These are phyloP conservation scores for Aquilaria sinensis DNA, from an alignment of 345 rosid genomes.

Conservation along the genomic window DNA sequence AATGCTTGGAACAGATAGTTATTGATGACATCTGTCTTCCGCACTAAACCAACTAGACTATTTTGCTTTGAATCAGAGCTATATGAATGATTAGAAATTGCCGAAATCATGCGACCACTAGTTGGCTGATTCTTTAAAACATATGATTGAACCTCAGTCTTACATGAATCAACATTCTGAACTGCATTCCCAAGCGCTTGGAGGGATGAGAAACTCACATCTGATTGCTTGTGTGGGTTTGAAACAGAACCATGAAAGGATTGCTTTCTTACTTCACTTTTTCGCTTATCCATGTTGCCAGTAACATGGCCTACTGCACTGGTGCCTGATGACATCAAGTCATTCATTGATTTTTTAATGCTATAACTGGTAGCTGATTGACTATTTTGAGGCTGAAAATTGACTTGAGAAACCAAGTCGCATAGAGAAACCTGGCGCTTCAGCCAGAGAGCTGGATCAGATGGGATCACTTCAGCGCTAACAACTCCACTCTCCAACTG, in stretches of 20 bases:
- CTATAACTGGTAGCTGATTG: conserved; percentile 12
- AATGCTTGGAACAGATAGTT: conserved; percentile 26
- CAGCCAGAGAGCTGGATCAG: conserved; percentile 39
- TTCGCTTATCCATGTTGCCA: conserved; percentile 10
- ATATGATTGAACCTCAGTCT: conserved; percentile 26
- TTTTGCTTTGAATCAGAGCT: conserved; percentile 14
- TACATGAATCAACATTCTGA: conserved; percentile 18
- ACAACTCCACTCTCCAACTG: conserved; percentile 19
- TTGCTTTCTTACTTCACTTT: conserved; percentile 14
- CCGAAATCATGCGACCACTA: conserved; percentile 18
- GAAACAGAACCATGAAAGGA: conserved; percentile 12
- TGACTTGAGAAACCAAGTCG: conserved; percentile 19
- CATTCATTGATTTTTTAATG: conserved; percentile 29
- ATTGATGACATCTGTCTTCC: conserved; percentile 24
- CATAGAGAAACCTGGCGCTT: conserved; percentile 36
- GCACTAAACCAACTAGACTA: conserved; percentile 14
- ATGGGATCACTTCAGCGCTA: conserved; percentile 43
- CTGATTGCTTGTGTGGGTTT: conserved; percentile 12
- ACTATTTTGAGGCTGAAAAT: conserved; percentile 14
- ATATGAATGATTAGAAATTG: conserved; percentile 14
- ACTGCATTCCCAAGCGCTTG: conserved; percentile 10
- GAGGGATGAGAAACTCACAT: conserved; percentile 12
- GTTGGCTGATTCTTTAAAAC: conserved; percentile 17
- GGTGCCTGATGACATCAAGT: conserved; percentile 28
- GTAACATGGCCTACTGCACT: conserved; percentile 16